Evolutionary conservation across 2,329 filamentous ascomycete genomes (phyloP), one percentile per base, ranked within the genome.

Genomic region (Aureobasidium uvarum): DNA sequence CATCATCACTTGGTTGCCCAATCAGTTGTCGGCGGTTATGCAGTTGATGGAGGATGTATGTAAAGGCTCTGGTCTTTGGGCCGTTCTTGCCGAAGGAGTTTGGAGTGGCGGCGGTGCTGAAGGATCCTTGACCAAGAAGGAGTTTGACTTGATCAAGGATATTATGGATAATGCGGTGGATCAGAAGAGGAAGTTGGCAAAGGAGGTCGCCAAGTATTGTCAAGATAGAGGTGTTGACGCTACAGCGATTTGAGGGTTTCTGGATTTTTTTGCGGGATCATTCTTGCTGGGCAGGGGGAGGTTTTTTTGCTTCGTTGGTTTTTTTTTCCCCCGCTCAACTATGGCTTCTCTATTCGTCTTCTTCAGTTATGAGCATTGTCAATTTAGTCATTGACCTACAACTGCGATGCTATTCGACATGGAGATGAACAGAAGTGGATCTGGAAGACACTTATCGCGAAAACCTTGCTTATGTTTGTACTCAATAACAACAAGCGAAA

Each of bases 1-100:
- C 3, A 93, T 94, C 67, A 89, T 93, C 18, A 93, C 89, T 2
- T 94, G 90, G 90, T 77, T 94, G 67, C 90, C 90, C 2, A 94
- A 93, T 76, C 90, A 94, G 79, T 81, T 94, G 55, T 83, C 86
- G 68, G 89, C 90, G 1, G 89, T 93, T 14, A 81, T 94, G 76
- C 80, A 83, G 14, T 83, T 91, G 72, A 93, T 93, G 88, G 77
- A 80, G 25, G 78, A 82, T 41, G 81, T 89, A 2, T 84, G 84
- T 69, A 78, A 78, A 36, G 77, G 75, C 65, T 78, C 83, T 55
- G 78, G 75, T 55, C 81, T 77, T 48, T 74, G 74, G 59, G 77
- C 79, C 33, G 79, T 79, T 16, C 79, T 86, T 55, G 79, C 80
- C 66, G 84, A 68, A 25, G 67, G 65, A 2, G 67, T 64, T 5